Conservation (phyloP, 2,329 filamentous ascomycete genomes). For the Apiospora hydei region DNA sequence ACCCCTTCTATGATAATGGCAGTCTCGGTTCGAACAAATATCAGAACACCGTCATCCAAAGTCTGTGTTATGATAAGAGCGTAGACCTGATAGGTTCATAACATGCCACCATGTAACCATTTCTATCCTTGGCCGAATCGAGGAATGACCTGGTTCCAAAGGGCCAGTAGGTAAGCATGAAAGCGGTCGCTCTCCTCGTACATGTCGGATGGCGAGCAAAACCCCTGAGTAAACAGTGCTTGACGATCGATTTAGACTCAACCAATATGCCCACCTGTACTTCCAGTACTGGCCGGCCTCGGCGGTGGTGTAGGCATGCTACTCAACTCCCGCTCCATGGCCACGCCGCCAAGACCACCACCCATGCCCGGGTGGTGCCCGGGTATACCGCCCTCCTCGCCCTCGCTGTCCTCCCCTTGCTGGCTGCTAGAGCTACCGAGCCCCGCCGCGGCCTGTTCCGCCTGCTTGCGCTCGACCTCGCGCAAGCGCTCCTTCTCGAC, state of each 20-base stretch:
- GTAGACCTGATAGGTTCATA: not conserved
- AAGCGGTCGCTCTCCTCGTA: not conserved
- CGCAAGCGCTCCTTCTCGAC: slow-evolving; percentile 64
- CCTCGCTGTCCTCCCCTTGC: slow-evolving; percentile 44
- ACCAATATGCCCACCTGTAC: slow-evolving; percentile 43
- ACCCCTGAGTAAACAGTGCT: too few relatives aligned
- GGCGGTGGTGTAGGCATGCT: slow-evolving; percentile 47
- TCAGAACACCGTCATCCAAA: not conserved
- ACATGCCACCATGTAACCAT: not conserved
- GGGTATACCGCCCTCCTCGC: slow-evolving; percentile 36
- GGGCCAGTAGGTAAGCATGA: not conserved
- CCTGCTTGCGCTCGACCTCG: slow-evolving; percentile 56
- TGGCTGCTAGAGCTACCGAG: slow-evolving; percentile 42
- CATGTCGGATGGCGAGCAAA: too few relatives aligned
- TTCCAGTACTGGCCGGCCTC: slow-evolving; percentile 49
- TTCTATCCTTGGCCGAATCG: not conserved
- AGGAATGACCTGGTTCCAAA: not conserved
- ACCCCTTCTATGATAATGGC: not conserved
- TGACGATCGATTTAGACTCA: too few relatives aligned
- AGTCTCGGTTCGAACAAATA: not conserved
- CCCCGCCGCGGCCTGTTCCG: slow-evolving; percentile 46
- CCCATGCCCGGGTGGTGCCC: slow-evolving; percentile 32
- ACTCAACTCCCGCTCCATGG: slow-evolving; percentile 49
- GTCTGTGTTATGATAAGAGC: not conserved
- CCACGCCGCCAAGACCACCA: slow-evolving; percentile 47